A percentile compares a stretch with the other conserved stretches of the same genome.
These are phyloP conservation scores for Colletotrichum cordylinicola DNA, from an alignment of 2,329 filamentous ascomycete genomes.

Conservation along the genomic window DNA sequence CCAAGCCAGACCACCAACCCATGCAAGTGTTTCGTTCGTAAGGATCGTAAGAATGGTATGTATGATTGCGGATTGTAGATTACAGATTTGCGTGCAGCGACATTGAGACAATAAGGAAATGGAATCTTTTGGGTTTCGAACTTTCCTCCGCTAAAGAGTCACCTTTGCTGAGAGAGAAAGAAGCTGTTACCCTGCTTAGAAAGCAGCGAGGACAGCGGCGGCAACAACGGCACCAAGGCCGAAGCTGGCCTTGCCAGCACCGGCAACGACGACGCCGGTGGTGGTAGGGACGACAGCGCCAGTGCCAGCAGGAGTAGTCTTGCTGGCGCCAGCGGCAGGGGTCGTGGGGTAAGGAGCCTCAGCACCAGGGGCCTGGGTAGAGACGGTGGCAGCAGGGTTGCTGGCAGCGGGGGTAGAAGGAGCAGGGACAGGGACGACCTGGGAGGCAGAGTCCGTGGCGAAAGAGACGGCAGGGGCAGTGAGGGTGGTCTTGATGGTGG, in stretches of 20 bases:
- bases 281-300: constrained; percentile 39
- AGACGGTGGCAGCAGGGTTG: constrained; percentile 24
- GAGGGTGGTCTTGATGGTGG: constrained; percentile 56
- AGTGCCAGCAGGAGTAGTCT: constrained; percentile 34
- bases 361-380: constrained; percentile 24
- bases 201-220: constrained; percentile 46
- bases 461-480: constrained; percentile 60
- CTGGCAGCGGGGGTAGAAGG: constrained; percentile 34
- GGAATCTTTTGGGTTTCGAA: constrained; percentile 21
- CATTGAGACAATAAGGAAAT: constrained; percentile 26
- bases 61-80: constrained; percentile 23
- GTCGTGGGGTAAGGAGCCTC: constrained; percentile 26
- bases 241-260: constrained; percentile 43
- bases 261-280: constrained; percentile 38
- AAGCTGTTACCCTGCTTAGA: constrained; percentile 4
- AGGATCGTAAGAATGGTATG: constrained; percentile 64
- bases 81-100: constrained; percentile 21
- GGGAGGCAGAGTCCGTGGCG: constrained; percentile 38
- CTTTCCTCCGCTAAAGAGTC: constrained; percentile 15
- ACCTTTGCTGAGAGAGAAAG: background rate
- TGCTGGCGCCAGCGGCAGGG: constrained; percentile 28
- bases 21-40: constrained; percentile 47
- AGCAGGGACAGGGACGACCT: constrained; percentile 46
- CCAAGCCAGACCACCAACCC: constrained; percentile 16
- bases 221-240: constrained; percentile 52